A percentile compares a stretch with the other conserved stretches of the same genome.
phyloP scores from a whole-genome alignment of 108 stramenopile species.

The Nannochloropsis salina region DNA sequence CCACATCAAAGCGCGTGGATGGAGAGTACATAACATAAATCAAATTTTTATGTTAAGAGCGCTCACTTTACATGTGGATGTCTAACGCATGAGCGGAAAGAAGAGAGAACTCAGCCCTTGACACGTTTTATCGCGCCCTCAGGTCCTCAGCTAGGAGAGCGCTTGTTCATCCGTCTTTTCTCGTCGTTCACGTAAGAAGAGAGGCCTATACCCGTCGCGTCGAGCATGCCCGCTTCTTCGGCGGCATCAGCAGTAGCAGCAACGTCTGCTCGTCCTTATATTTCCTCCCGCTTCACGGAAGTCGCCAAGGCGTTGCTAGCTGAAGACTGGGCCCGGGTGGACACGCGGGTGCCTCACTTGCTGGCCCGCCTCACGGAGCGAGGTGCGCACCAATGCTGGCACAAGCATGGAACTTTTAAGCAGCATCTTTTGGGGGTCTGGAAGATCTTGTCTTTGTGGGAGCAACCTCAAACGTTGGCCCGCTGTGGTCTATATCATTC shows the following conservation, averaged over 20 bases:
- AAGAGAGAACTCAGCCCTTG: too few relatives aligned
- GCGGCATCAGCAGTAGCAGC: background rate
- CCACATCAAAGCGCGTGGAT: too few relatives aligned
- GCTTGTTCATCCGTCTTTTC: too few relatives aligned
- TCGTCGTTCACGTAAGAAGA: too few relatives aligned
- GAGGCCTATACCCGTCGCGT: too few relatives aligned
- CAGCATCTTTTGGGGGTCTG: conserved; percentile 45
- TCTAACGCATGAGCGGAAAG: too few relatives aligned
- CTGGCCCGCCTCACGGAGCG: conserved; percentile 16
- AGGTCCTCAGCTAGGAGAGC: too few relatives aligned
- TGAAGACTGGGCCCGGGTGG: conserved; percentile 6
- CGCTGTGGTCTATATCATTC: conserved; percentile 46
- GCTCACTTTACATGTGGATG: too few relatives aligned
- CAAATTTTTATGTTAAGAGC: too few relatives aligned
- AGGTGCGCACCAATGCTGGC: conserved; percentile 38
- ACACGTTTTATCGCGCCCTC: too few relatives aligned
- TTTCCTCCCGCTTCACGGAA: background rate
- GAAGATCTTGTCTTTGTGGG: conserved; percentile 43
- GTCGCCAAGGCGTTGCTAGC: conserved; percentile 6
- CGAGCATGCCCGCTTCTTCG: background rate
- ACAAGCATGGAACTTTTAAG: conserved; percentile 51
- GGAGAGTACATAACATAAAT: too few relatives aligned
- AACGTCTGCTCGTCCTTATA: background rate
- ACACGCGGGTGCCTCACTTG: background rate
- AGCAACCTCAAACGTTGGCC: conserved; percentile 18